phyloP scores from a whole-genome alignment of 768 basidiomycete species.

The Trametes villosa region DNA sequence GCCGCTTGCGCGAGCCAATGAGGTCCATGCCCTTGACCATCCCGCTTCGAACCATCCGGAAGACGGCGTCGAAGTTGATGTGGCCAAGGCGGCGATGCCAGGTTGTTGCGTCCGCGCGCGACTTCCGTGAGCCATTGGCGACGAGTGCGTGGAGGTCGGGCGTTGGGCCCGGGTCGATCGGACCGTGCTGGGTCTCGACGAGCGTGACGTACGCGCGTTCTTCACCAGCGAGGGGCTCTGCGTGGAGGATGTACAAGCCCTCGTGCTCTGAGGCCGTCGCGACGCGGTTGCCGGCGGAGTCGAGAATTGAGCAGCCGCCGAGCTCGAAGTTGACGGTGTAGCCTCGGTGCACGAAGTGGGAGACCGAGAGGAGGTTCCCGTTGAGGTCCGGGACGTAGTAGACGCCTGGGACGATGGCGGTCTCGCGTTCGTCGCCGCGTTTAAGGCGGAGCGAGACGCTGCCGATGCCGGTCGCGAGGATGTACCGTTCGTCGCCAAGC shows the following conservation, averaged over 20 bases:
- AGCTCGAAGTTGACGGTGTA: conserved; percentile 10
- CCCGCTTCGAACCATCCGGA: conserved; percentile 19
- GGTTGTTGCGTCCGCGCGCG: neutral
- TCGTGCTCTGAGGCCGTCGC: conserved; percentile 3
- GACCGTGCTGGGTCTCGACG: neutral
- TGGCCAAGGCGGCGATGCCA: conserved; percentile 28
- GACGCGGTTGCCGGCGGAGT: neutral
- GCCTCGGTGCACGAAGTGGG: conserved; percentile 9
- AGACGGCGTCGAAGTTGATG: conserved; percentile 13
- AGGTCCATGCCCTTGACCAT: conserved; percentile 28
- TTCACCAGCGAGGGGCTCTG: neutral
- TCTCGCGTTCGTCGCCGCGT: neutral
- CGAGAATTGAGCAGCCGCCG: conserved; percentile 7
- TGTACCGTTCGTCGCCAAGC: conserved; percentile 24
- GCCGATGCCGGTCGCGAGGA: conserved; percentile 20
- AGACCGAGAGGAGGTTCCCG: conserved; percentile 28
- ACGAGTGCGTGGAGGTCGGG: no score
- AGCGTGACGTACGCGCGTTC: conserved; percentile 4
- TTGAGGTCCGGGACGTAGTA: conserved; percentile 30
- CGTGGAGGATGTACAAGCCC: conserved; percentile 19
- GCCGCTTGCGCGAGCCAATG: neutral
- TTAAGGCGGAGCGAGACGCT: conserved; percentile 2
- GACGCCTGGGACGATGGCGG: conserved; percentile 13
- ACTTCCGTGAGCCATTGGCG: no score
- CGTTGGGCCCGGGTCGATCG: neutral